phyloP scores from a whole-genome alignment of 1,284 basidiomycete species.

The Anthracocystis walkeri region DNA sequence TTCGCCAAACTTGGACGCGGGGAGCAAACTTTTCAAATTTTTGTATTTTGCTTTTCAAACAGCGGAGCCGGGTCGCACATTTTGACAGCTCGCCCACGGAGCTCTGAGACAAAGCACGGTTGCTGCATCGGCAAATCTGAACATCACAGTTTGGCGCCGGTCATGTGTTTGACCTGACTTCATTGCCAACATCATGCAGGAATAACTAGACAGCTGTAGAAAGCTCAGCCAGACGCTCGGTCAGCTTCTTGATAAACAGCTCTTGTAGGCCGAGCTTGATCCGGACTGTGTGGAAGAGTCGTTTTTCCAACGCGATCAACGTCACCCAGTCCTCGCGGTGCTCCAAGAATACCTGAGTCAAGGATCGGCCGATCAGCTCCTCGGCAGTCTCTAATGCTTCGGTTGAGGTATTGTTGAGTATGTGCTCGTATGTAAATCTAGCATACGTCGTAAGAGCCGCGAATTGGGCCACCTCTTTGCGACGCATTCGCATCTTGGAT shows the following conservation, averaged over 20 bases:
- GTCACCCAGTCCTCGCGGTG: slow-evolving; percentile 18
- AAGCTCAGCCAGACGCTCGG: not conserved
- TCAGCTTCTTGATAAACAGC: slow-evolving; percentile 21
- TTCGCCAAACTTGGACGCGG: too few species aligned
- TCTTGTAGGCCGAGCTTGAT: slow-evolving; percentile 15
- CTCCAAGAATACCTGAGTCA: slow-evolving; percentile 20
- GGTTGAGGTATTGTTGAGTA: not conserved
- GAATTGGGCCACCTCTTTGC: slow-evolving; percentile 28
- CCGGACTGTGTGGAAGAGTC: slow-evolving; percentile 29
- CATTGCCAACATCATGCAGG: not conserved
- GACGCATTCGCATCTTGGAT: slow-evolving; percentile 32
- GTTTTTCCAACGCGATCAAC: slow-evolving; percentile 25
- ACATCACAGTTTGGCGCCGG: too few species aligned
- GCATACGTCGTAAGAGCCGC: slow-evolving; percentile 18
- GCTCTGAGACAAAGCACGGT: too few species aligned
- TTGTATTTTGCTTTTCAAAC: too few species aligned
- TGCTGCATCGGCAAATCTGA: too few species aligned
- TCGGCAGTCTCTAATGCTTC: not conserved
- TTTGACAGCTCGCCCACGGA: too few species aligned
- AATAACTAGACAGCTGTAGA: not conserved
- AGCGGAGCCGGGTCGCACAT: too few species aligned
- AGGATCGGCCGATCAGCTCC: not conserved
- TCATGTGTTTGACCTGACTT: too few species aligned
- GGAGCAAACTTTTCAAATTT: too few species aligned
- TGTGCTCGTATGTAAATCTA: slow-evolving; percentile 3